Percentiles rank a stretch among this genome's conserved stretches.
These are phyloP conservation scores for Hypoxylon sp. DNA, from an alignment of 2,329 filamentous ascomycete species.

Conservation along the genomic window DNA sequence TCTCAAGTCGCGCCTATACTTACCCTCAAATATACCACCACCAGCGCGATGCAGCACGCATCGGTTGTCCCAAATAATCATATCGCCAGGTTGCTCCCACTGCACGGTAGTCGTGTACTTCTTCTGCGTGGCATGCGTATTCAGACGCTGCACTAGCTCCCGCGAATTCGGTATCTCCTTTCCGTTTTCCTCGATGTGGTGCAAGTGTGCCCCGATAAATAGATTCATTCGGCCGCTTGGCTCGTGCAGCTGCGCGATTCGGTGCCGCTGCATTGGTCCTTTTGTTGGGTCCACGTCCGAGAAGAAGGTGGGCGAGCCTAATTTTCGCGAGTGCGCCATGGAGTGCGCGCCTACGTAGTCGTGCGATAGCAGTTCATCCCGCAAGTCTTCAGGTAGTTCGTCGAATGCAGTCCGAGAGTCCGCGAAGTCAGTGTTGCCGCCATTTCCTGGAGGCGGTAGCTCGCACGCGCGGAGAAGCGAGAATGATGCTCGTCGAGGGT, in stretches of 20 bases:
- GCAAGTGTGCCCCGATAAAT: conserved; percentile 61
- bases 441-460: conserved; percentile 57
- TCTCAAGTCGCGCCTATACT: conserved; percentile 61
- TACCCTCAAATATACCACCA: conserved; percentile 57
- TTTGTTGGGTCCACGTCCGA: conserved; percentile 52
- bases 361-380: conserved; percentile 47
- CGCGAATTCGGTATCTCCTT: conserved; percentile 48
- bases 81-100: conserved; percentile 59
- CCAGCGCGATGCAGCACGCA: conserved; percentile 63
- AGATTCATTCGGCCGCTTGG: conserved; percentile 60
- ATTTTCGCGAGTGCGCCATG: conserved; percentile 61
- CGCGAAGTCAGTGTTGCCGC: conserved; percentile 62
- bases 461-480: conserved; percentile 60
- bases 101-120: conserved; percentile 56
- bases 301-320: conserved; percentile 59
- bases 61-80: conserved; percentile 68
- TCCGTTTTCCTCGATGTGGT: conserved; percentile 55
- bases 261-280: conserved; percentile 55
- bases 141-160: conserved; percentile 52
- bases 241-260: conserved; percentile 61
- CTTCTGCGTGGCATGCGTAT: conserved; percentile 56
- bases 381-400: conserved; percentile 51
- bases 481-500: conserved; percentile 61
- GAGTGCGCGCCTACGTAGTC: conserved; percentile 60
- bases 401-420: conserved; percentile 62